These are phyloP conservation scores for Thielaviopsis ethacetica DNA, from an alignment of 2,329 filamentous ascomycete species.

Conservation along the genomic window DNA sequence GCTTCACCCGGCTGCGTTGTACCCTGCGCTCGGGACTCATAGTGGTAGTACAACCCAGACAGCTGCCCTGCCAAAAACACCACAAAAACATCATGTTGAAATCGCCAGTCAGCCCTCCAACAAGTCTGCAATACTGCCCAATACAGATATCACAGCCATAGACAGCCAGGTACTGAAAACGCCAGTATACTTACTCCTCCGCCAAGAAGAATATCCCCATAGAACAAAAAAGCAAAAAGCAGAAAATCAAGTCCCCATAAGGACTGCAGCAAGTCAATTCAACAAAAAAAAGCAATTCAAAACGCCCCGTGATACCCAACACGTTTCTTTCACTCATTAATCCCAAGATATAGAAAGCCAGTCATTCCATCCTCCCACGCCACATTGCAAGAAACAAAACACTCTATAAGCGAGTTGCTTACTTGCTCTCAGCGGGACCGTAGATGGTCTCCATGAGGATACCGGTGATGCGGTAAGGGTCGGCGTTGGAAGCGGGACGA, in stretches of 20 bases:
- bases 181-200: neutral
- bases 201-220: neutral
- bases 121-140: no score
- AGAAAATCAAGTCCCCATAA: neutral
- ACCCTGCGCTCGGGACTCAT: no score
- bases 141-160: no score
- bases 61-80: no score
- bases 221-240: neutral
- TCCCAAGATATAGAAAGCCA: neutral
- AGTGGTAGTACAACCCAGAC: no score
- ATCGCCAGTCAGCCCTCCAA: no score
- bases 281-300: conserved; percentile 4
- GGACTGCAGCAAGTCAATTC: conserved; percentile 3
- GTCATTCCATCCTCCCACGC: neutral
- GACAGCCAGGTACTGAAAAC: neutral
- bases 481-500: conserved; percentile 69
- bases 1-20: no score
- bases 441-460: conserved; percentile 58
- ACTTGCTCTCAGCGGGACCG: conserved; percentile 19
- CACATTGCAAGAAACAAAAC: neutral
- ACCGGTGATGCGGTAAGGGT: conserved; percentile 69
- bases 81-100: no score
- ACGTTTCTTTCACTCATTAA: conserved; percentile 9
- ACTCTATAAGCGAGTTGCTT: neutral
- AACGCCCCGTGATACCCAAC: conserved; percentile 10